Evolutionary conservation across 495 filamentous ascomycete species (phyloP).

Genomic region (Antarctomyces pellizariae): DNA sequence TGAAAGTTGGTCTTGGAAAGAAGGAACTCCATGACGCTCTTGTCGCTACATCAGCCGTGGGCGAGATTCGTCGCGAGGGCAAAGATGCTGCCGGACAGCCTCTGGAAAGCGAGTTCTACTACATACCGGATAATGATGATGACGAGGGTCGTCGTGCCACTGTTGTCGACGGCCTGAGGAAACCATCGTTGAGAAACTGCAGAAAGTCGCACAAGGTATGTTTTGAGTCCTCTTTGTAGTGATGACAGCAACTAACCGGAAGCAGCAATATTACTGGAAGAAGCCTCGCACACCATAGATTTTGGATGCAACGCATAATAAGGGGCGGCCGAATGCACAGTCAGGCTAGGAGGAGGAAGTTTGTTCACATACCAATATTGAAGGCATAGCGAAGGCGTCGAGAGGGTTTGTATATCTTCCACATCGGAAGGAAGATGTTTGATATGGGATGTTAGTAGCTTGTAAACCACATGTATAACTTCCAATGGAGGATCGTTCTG

Average conservation of each 20-base stretch:
- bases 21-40: conserved; percentile 45
- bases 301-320: background rate
- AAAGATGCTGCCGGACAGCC: conserved; percentile 91
- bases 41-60: conserved; percentile 49
- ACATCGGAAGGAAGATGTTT: no score
- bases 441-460: no score
- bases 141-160: conserved; percentile 58
- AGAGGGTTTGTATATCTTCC: no score
- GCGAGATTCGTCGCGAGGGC: conserved; percentile 69
- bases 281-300: conserved; percentile 34
- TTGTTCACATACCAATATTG: conserved; percentile 5
- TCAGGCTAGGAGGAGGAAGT: conserved; percentile 1
- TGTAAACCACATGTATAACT: no score
- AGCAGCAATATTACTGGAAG: conserved; percentile 85
- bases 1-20: conserved; percentile 29
- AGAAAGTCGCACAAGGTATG: conserved; percentile 90
- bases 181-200: conserved; percentile 69
- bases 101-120: conserved; percentile 92
- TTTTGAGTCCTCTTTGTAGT: conserved; percentile 3
- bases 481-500: no score
- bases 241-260: background rate
- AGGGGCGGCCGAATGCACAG: background rate
- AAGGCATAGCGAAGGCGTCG: conserved; percentile 13
- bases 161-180: conserved; percentile 67
- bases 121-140: conserved; percentile 72